Percentiles rank a stretch among this genome's conserved stretches.
Evolutionary conservation across 1,284 basidiomycete genomes (phyloP).

Genomic region (Leccinum laetum): DNA sequence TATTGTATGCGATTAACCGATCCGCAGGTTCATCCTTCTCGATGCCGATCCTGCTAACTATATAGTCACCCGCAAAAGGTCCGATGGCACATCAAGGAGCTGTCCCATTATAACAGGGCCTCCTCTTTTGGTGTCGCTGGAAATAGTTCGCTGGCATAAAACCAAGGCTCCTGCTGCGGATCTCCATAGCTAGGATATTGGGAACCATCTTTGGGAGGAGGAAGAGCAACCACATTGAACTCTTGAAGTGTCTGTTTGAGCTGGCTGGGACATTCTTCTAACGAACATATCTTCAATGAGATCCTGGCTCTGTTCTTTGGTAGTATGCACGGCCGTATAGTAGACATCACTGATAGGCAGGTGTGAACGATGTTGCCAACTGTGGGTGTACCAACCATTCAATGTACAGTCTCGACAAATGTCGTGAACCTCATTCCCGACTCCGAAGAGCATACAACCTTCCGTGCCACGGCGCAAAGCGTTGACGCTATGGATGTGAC

Average conservation of each 20-base stretch:
- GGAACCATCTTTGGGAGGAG: conserved; percentile 49
- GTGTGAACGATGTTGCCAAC: conserved; percentile 53
- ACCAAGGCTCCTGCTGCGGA: conserved; percentile 30
- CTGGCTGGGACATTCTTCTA: conserved; percentile 43
- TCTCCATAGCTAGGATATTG: conserved; percentile 50
- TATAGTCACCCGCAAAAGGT: conserved; percentile 55
- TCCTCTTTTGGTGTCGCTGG: conserved; percentile 33
- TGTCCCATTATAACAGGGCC: conserved; percentile 51
- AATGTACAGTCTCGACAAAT: conserved; percentile 10
- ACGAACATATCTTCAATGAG: conserved; percentile 63
- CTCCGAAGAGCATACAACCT: conserved; percentile 38
- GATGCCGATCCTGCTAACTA: conserved; percentile 59
- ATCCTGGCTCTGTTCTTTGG: conserved; percentile 70
- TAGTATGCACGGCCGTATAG: conserved; percentile 51
- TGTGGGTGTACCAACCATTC: too few relatives aligned
- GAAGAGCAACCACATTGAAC: conserved; percentile 46
- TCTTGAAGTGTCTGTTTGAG: conserved; percentile 56
- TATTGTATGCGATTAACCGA: conserved; percentile 1
- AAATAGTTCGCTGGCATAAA: conserved; percentile 1
- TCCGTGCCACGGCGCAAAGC: conserved; percentile 18
- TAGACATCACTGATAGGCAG: conserved; percentile 52
- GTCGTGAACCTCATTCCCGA: conserved; percentile 45
- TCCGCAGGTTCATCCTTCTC: conserved; percentile 67
- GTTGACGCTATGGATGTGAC: too few relatives aligned
- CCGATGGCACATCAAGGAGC: conserved; percentile 47